These are phyloP conservation scores for Mycena galericulata DNA, from an alignment of 768 basidiomycete genomes.

Conservation along the genomic window DNA sequence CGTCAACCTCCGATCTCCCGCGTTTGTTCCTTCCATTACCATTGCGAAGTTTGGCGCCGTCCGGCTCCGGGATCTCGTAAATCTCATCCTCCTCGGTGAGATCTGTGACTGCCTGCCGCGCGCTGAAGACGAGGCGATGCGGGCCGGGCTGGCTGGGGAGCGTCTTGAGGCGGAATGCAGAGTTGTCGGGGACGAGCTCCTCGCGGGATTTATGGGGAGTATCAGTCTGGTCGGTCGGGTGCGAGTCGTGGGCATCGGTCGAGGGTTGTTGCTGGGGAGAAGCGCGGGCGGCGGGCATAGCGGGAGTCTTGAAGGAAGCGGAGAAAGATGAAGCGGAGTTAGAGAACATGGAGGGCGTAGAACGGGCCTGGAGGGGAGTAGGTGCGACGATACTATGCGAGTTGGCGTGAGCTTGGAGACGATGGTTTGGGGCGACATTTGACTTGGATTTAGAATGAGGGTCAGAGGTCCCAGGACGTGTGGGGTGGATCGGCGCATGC, in stretches of 20 bases:
- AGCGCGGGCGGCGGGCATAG: slow-evolving; percentile 8
- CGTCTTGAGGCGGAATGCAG: background rate
- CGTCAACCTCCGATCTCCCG: slow-evolving; percentile 20
- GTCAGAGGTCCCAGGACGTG: slow-evolving; percentile 23
- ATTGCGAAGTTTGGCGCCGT: background rate
- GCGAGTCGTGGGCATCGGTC: too few relatives aligned
- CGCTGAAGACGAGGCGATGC: slow-evolving; percentile 21
- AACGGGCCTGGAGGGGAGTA: slow-evolving; percentile 23
- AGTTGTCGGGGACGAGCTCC: background rate
- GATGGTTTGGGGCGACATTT: slow-evolving; percentile 12
- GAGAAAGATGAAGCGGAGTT: background rate
- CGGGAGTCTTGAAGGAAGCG: slow-evolving; percentile 26
- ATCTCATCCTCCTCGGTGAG: slow-evolving; percentile 16
- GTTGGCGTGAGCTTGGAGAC: slow-evolving; percentile 21
- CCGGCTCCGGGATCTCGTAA: slow-evolving; percentile 10
- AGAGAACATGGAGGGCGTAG: slow-evolving; percentile 20
- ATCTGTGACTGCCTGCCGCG: slow-evolving; percentile 3
- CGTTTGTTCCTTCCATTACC: slow-evolving; percentile 15
- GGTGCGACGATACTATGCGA: slow-evolving; percentile 24
- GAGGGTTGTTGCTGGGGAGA: slow-evolving; percentile 9
- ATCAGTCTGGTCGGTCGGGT: background rate
- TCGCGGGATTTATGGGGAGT: background rate
- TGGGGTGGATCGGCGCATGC: background rate
- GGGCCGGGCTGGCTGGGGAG: slow-evolving; percentile 25
- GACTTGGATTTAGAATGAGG: slow-evolving; percentile 23